Base-by-base conservation (phyloP, 305 asterid species). In the Rubia tinctorum region DNA sequence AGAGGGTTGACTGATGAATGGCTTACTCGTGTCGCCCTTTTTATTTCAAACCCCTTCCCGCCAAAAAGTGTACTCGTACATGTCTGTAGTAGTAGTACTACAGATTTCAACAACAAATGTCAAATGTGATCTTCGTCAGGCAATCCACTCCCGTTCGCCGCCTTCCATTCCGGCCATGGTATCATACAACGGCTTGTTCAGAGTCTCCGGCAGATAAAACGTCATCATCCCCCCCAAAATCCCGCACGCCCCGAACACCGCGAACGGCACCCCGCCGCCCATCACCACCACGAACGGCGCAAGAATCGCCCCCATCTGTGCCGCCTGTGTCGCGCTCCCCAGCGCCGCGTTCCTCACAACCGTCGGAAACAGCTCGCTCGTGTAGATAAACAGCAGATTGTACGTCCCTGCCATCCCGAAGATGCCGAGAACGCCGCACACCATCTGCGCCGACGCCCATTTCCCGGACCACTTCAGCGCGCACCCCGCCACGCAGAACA, bases 391-490 rank as follows among this genome's bases (percentile, higher is more conserved):
- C 78, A 93, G 15, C 83, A 93, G 60, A 66, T 93, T 93, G 42
- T 91, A 93, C 0, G 98, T 93, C 40, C 92, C 98, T 0, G 97
- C 96, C 95, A 91, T 89, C 23, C 97, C 95, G 5, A 93, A 93
- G 37, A 93, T 93, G 69, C 97, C 97, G 40, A 91, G 6, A 56
- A 93, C 45, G 0, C 96, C 86, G 43, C 95, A 90, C 0, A 80
- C 81, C 98, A 88, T 85, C 56, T 90, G 78, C 0, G 71, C 42
- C 74, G 80, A 73, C 64, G 85, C 79, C 88, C 82, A 78, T 3
- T 40, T 20, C 4, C 90, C 91, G 11, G 80, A 39, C 17, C 84
- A 84, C 58, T 73, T 71, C 67, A 87, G 0, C 73, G 84, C 18
- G 3, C 88, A 83, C 7, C 98, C 98, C 1, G 75, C 13, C 0